Percentiles rank a stretch among this genome's conserved stretches.
phyloP scores from a whole-genome alignment of 2,329 filamentous ascomycete species.

The Cercospora sp. region DNA sequence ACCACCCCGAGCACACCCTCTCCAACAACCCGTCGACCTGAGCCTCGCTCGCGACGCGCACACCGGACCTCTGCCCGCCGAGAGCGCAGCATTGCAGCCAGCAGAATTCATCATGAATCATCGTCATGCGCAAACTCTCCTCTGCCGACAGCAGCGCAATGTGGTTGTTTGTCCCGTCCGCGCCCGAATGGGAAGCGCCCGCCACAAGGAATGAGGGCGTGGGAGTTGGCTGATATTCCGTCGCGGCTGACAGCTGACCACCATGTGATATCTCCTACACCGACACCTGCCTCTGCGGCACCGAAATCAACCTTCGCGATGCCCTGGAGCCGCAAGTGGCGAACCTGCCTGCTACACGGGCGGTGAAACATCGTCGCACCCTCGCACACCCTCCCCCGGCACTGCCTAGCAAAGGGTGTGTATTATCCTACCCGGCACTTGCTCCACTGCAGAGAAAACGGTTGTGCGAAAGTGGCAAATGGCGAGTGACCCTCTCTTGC shows the following conservation, averaged over 20 bases:
- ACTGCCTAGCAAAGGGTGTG: background rate
- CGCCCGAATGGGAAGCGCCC: background rate
- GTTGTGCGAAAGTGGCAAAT: background rate
- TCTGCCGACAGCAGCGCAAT: slow-evolving; percentile 7
- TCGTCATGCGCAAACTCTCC: background rate
- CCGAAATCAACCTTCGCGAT: background rate
- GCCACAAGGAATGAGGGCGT: background rate
- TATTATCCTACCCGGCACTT: background rate
- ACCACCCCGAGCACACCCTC: slow-evolving; percentile 6
- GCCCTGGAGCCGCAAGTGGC: background rate
- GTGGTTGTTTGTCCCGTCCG: slow-evolving; percentile 5
- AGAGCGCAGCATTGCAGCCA: slow-evolving; percentile 2
- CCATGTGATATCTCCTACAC: background rate
- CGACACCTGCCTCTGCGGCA: background rate
- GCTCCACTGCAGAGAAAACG: background rate
- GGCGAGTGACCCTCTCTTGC: background rate
- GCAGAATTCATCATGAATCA: background rate
- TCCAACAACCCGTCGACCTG: background rate
- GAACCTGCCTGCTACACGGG: background rate
- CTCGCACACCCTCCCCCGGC: background rate
- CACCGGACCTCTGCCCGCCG: slow-evolving; percentile 5
- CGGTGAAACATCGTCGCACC: background rate
- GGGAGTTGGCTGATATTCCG: background rate
- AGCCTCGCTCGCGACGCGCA: background rate
- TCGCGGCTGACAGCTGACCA: background rate